Evolutionary conservation across 2,329 filamentous ascomycete genomes (phyloP).

Genomic region (Trichoderma oligosporum): DNA sequence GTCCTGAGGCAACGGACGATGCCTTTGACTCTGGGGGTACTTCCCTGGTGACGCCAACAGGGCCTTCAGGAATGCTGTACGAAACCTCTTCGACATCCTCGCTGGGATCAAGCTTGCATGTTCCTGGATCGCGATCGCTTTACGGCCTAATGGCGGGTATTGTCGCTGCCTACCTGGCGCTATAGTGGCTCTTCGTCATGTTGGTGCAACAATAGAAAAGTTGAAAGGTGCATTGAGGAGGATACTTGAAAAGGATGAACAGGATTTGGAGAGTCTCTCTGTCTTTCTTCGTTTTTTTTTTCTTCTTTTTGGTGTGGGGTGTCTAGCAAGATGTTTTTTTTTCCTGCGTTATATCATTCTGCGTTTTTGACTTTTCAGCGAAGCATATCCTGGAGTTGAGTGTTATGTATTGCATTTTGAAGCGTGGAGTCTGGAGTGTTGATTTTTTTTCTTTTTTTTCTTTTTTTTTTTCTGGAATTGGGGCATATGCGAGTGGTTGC

Average conservation of each 20-base stretch:
- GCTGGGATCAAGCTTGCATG: slow-evolving; percentile 1
- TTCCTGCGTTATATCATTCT: slow-evolving; percentile 5
- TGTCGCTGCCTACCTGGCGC: background rate
- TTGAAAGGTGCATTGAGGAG: too few relatives aligned
- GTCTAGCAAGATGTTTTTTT: too few relatives aligned
- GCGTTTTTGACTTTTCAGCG: slow-evolving; percentile 4
- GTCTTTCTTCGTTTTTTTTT: background rate
- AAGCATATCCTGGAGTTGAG: slow-evolving; percentile 10
- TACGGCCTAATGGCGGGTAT: slow-evolving; percentile 2
- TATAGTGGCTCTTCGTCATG: too few relatives aligned
- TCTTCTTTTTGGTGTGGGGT: background rate
- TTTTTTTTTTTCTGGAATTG: too few relatives aligned
- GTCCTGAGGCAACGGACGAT: slow-evolving; percentile 33
- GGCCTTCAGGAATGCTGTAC: slow-evolving; percentile 18
- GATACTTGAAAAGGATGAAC: too few relatives aligned
- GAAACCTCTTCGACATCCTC: slow-evolving; percentile 16
- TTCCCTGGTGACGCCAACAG: slow-evolving; percentile 18
- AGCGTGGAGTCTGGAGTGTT: slow-evolving; percentile 6
- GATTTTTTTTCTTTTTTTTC: background rate
- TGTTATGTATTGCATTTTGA: background rate
- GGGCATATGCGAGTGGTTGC: background rate
- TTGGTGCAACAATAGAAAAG: background rate
- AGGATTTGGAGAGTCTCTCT: too few relatives aligned
- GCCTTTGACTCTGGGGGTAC: slow-evolving; percentile 27
- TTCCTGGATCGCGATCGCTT: background rate